A percentile compares a stretch with the other conserved stretches of the same genome.
Conservation (phyloP, 257 asterid genomes). For the Jasminum sambac region DNA sequence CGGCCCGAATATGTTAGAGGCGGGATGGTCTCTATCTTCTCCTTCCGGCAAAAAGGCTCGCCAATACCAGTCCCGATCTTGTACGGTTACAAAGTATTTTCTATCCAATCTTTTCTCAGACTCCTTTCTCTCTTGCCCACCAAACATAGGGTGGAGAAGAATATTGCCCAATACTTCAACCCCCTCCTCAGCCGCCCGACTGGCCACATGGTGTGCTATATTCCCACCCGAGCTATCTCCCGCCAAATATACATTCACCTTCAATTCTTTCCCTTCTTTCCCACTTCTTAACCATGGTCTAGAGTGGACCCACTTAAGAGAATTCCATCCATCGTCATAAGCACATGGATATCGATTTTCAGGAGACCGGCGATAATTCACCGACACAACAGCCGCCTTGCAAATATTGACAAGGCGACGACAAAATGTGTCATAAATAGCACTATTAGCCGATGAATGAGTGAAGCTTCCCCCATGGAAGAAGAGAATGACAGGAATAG, state of each 20-base stretch:
- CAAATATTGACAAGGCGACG: conserved; percentile 46
- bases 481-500: conserved; percentile 40
- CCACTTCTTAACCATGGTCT: conserved; percentile 46
- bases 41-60: conserved; percentile 47
- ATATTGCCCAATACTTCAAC: conserved; percentile 39
- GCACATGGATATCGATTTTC: conserved; percentile 48
- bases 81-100: conserved; percentile 42
- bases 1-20: conserved; percentile 50
- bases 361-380: conserved; percentile 47
- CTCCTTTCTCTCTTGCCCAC: conserved; percentile 41
- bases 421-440: conserved; percentile 48
- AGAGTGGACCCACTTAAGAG: conserved; percentile 46
- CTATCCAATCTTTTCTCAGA: conserved; percentile 40
- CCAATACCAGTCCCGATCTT: conserved; percentile 58
- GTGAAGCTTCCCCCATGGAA: conserved; percentile 53
- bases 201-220: conserved; percentile 40
- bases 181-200: conserved; percentile 36
- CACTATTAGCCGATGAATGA: conserved; percentile 51
- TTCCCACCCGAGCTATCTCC: conserved; percentile 55
- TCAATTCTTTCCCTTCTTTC: conserved; percentile 34
- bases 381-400: conserved; percentile 44
- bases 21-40: conserved; percentile 49
- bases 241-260: conserved; percentile 38
- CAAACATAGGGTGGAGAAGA: conserved; percentile 48
- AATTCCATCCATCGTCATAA: conserved; percentile 48